Conservation (phyloP, 495 filamentous ascomycete species). For the Daldinia grandis region DNA sequence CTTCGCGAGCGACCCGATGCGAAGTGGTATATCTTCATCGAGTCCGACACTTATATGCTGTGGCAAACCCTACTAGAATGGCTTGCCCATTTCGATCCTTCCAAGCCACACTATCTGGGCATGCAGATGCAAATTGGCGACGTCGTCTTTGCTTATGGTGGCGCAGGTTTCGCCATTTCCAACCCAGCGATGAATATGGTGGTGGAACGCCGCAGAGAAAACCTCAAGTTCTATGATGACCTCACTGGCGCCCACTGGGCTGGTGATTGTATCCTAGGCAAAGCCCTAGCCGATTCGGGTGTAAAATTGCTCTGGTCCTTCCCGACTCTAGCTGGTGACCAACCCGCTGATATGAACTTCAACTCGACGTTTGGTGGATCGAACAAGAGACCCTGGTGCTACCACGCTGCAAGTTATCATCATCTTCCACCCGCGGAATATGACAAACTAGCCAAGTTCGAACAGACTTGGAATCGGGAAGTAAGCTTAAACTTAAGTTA, state of each 20-base stretch:
- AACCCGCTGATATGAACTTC: slow-evolving; percentile 52
- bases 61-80: slow-evolving; percentile 64
- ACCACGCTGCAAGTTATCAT: slow-evolving; percentile 58
- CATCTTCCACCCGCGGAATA: slow-evolving; percentile 57
- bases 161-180: slow-evolving; percentile 62
- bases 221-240: slow-evolving; percentile 44
- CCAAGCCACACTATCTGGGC: slow-evolving; percentile 60
- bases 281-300: slow-evolving; percentile 53
- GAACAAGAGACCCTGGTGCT: slow-evolving; percentile 59
- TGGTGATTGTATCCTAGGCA: slow-evolving; percentile 63
- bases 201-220: slow-evolving; percentile 41
- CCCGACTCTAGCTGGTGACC: slow-evolving; percentile 51
- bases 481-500: slow-evolving; percentile 34
- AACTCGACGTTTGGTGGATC: slow-evolving; percentile 53
- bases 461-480: slow-evolving; percentile 55
- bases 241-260: slow-evolving; percentile 56
- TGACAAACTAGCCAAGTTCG: slow-evolving; percentile 55
- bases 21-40: slow-evolving; percentile 72
- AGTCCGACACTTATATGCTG: slow-evolving; percentile 69
- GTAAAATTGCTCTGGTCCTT: slow-evolving; percentile 58
- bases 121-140: slow-evolving; percentile 51
- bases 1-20: slow-evolving; percentile 55
- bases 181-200: slow-evolving; percentile 56
- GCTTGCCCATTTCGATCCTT: slow-evolving; percentile 56
- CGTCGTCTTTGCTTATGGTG: slow-evolving; percentile 63